Evolutionary conservation across 495 filamentous ascomycete genomes (phyloP).

Genomic region (Xylaria venustula): DNA sequence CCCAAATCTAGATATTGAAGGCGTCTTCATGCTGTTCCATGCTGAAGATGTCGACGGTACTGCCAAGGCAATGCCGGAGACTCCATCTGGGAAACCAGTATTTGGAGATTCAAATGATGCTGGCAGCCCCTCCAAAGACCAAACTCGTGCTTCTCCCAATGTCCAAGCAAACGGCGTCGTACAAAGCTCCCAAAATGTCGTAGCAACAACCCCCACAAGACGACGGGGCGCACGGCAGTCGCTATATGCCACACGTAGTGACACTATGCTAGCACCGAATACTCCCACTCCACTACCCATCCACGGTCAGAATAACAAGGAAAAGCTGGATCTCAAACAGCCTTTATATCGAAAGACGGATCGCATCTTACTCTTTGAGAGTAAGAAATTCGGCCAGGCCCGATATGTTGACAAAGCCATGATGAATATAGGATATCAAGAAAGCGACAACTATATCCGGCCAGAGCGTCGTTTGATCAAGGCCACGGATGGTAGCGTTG

Average conservation of each 20-base stretch:
- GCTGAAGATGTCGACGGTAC: constrained; percentile 82
- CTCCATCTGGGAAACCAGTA: constrained; percentile 29
- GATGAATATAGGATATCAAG: constrained; percentile 92
- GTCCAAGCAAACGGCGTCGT: constrained; percentile 12
- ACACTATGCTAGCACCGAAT: constrained; percentile 37
- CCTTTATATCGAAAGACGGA: constrained; percentile 58
- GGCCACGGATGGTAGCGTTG: constrained; percentile 67
- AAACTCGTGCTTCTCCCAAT: constrained; percentile 29
- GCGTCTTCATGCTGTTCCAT: constrained; percentile 70
- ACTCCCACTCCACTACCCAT: constrained; percentile 53
- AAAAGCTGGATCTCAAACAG: constrained; percentile 58
- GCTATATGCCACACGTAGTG: constrained; percentile 45
- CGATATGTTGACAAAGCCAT: constrained; percentile 82
- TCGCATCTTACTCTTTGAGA: constrained; percentile 55
- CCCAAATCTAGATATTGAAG: constrained; percentile 85
- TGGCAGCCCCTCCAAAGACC: constrained; percentile 39
- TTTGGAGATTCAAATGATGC: constrained; percentile 30
- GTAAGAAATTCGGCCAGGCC: constrained; percentile 53
- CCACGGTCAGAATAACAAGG: constrained; percentile 53
- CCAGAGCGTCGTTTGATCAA: constrained; percentile 77
- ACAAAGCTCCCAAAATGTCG: constrained; percentile 18
- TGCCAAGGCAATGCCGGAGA: constrained; percentile 40
- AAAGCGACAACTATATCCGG: constrained; percentile 81
- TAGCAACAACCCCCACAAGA: constrained; percentile 41
- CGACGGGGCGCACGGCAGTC: constrained; percentile 48